These are phyloP conservation scores for Trichomonas tenax DNA, from an alignment of 208 protist genomes.

Conservation along the genomic window DNA sequence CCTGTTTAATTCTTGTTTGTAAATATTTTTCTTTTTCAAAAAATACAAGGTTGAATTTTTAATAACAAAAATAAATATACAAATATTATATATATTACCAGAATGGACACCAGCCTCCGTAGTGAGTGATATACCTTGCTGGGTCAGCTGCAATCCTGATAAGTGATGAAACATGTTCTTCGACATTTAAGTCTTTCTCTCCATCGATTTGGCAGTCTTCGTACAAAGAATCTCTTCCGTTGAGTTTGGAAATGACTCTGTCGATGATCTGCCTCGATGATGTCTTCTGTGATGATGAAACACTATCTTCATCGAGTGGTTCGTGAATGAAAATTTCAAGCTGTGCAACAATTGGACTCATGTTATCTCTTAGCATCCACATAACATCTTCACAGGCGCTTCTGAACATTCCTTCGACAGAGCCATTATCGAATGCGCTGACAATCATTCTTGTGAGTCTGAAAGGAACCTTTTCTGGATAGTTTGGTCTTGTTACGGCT, in stretches of 20 bases:
- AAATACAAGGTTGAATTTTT: not conserved
- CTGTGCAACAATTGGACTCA: constrained; percentile 30
- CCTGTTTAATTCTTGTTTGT: too few species aligned
- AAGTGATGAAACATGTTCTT: not conserved
- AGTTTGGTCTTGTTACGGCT: constrained; percentile 20
- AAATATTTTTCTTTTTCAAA: too few species aligned
- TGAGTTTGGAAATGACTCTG: not conserved
- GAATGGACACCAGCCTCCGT: not conserved
- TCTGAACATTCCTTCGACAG: constrained; percentile 17
- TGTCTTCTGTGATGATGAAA: not conserved
- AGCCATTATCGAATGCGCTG: not conserved
- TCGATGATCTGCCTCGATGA: not conserved
- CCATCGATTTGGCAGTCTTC: not conserved
- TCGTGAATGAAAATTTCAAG: constrained; percentile 37
- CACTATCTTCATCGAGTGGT: constrained; percentile 17
- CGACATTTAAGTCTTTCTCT: not conserved
- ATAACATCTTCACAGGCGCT: constrained; percentile 26
- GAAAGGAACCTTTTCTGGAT: not conserved
- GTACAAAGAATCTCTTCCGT: not conserved
- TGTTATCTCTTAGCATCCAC: constrained; percentile 29
- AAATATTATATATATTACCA: not conserved
- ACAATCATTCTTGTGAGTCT: constrained; percentile 15
- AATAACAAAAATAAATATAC: not conserved
- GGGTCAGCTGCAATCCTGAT: not conserved
- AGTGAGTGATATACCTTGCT: not conserved